Conservation (phyloP, 148 eudicot genomes). For the Polygonum maritimum region DNA sequence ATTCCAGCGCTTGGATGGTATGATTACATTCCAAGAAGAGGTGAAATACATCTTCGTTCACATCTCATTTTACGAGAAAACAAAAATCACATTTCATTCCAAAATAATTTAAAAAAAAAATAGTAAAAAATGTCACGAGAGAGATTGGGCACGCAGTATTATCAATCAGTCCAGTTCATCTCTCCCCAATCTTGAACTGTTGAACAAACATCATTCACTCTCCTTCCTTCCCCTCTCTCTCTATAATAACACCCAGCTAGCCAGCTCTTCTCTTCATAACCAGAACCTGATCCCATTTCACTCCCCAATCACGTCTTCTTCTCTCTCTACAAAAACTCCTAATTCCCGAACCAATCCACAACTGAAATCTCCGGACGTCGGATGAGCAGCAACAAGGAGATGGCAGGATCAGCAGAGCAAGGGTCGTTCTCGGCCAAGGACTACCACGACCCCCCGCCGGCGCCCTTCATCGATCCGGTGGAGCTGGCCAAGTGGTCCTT, state of each 20-base stretch:
- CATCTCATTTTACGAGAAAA: too few species aligned
- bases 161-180: background rate
- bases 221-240: background rate
- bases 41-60: too few species aligned
- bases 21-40: too few species aligned
- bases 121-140: background rate
- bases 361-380: background rate
- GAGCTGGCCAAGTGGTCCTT: slow-evolving; percentile 22
- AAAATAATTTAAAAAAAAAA: too few species aligned
- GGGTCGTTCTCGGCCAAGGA: slow-evolving; percentile 21
- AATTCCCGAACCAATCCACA: too few species aligned
- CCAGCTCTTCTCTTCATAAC: background rate
- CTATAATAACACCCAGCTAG: background rate
- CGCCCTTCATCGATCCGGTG: slow-evolving; percentile 15
- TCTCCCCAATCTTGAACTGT: background rate
- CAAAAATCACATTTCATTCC: too few species aligned
- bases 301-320: background rate
- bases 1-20: too few species aligned
- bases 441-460: slow-evolving; percentile 22
- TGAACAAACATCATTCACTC: background rate
- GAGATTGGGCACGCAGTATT: background rate
- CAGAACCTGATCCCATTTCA: background rate
- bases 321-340: background rate
- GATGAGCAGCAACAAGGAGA: background rate
- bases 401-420: slow-evolving; percentile 5